These are phyloP conservation scores for Thraustotheca clavata DNA, from an alignment of 352 stramenopile genomes.

Conservation along the genomic window DNA sequence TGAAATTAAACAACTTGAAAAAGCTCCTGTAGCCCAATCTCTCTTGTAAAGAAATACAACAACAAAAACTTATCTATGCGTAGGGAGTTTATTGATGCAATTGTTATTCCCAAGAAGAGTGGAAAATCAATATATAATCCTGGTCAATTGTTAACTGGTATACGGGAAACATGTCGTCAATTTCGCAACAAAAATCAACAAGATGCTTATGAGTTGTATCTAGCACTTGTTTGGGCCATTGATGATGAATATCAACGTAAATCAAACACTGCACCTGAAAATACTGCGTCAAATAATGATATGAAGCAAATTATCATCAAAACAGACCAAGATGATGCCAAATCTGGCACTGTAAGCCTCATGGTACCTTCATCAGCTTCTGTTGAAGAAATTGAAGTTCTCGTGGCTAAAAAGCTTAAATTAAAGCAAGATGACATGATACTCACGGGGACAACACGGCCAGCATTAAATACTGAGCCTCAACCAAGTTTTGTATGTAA, in stretches of 20 bases:
- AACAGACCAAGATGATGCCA: constrained; percentile 1
- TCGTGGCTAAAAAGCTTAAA: constrained; percentile 18
- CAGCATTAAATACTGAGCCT: neutral
- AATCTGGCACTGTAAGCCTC: constrained; percentile 1
- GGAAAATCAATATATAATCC: constrained; percentile 13
- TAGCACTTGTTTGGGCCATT: constrained; percentile 87
- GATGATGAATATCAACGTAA: constrained; percentile 45
- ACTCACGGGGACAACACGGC: neutral
- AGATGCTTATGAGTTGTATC: constrained; percentile 94
- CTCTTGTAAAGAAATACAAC: constrained; percentile 35
- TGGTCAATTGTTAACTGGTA: constrained; percentile 37
- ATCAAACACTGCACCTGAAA: neutral
- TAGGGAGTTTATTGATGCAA: constrained; percentile 14
- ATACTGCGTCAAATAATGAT: neutral
- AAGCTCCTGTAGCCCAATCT: constrained; percentile 83
- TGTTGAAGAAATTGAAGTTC: constrained; percentile 13
- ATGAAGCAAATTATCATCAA: constrained; percentile 21
- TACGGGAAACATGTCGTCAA: constrained; percentile 79
- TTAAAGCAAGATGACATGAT: constrained; percentile 7
- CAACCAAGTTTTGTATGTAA: constrained; percentile 3
- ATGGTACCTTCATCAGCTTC: neutral
- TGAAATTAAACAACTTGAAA: constrained; percentile 29
- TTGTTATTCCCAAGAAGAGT: constrained; percentile 6
- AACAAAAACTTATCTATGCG: neutral
- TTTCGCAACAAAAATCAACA: constrained; percentile 95